phyloP scores from a whole-genome alignment of 345 rosid species.

The Euphorbia tirucalli region DNA sequence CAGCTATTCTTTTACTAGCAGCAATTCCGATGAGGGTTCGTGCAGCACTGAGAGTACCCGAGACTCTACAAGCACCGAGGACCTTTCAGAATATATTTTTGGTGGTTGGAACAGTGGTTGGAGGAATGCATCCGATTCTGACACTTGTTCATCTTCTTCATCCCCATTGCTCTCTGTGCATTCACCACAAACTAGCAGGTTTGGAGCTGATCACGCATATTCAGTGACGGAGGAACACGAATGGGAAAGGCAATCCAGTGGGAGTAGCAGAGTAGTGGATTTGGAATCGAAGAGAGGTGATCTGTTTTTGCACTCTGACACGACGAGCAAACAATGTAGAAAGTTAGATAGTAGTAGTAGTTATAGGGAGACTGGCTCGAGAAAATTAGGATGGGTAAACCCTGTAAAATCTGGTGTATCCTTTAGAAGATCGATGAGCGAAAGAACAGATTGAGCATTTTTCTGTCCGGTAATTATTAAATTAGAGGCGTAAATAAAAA shows the following conservation, averaged over 20 bases:
- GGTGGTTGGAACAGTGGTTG: slow-evolving; percentile 57
- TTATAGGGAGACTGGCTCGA: slow-evolving; percentile 38
- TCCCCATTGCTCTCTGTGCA: slow-evolving; percentile 50
- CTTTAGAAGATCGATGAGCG: slow-evolving; percentile 32
- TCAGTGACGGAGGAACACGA: not conserved
- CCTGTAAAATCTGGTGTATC: slow-evolving; percentile 42
- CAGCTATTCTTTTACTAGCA: slow-evolving; percentile 73
- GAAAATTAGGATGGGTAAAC: slow-evolving; percentile 35
- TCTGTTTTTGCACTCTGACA: slow-evolving; percentile 41
- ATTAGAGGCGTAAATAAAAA: slow-evolving; percentile 36
- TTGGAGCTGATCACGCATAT: slow-evolving; percentile 19
- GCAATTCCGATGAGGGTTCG: slow-evolving; percentile 83
- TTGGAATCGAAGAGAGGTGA: slow-evolving; percentile 34
- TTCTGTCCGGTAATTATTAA: slow-evolving; percentile 9
- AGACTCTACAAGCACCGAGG: slow-evolving; percentile 67
- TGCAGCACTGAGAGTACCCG: slow-evolving; percentile 81
- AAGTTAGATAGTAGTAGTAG: slow-evolving; percentile 32
- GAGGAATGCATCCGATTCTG: slow-evolving; percentile 54
- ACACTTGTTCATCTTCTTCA: slow-evolving; percentile 53
- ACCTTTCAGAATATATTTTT: slow-evolving; percentile 62
- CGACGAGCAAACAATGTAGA: slow-evolving; percentile 35
- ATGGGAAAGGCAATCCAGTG: slow-evolving; percentile 17
- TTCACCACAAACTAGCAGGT: slow-evolving; percentile 34
- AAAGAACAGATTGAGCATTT: slow-evolving; percentile 30
- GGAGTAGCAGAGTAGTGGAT: slow-evolving; percentile 17